A percentile compares a stretch with the other conserved stretches of the same genome.
Evolutionary conservation across 129 eudicot genomes (phyloP).

Genomic region (Heracleum sosnowskyi): DNA sequence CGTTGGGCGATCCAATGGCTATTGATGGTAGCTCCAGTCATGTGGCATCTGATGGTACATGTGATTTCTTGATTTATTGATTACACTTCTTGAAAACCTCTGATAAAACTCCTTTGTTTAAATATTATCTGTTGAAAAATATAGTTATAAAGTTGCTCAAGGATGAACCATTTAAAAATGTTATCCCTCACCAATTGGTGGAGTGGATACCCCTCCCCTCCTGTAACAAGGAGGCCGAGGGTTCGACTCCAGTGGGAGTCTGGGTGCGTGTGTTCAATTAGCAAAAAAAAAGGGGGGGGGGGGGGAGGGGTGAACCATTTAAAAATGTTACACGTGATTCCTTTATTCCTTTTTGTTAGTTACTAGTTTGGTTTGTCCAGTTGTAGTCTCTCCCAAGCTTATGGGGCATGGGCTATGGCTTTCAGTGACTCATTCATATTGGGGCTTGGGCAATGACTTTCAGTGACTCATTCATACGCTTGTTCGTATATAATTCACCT

Average conservation of each 20-base stretch:
- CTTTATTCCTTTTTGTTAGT: too few species aligned
- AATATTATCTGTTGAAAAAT: not conserved
- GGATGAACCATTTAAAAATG: not conserved
- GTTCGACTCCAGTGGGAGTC: too few species aligned
- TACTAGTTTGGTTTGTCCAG: not conserved
- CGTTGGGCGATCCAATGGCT: constrained; percentile 59
- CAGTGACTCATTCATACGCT: not conserved
- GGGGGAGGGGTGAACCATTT: not conserved
- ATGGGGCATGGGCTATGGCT: not conserved
- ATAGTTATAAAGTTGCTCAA: not conserved
- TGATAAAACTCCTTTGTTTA: not conserved
- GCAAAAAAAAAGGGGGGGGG: too few species aligned
- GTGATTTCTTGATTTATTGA: not conserved
- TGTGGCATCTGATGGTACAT: constrained; percentile 54
- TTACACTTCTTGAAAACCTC: not conserved
- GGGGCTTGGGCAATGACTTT: not conserved
- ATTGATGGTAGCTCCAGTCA: constrained; percentile 41
- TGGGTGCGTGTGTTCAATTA: too few species aligned
- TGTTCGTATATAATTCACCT: not conserved
- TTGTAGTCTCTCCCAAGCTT: not conserved
- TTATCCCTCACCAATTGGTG: too few species aligned
- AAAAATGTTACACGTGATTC: not conserved
- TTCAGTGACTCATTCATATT: not conserved
- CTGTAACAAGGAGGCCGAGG: too few species aligned
- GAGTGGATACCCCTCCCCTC: too few species aligned